Conservation (phyloP, 176 grass and related monocot species). For the Lolium rigidum region DNA sequence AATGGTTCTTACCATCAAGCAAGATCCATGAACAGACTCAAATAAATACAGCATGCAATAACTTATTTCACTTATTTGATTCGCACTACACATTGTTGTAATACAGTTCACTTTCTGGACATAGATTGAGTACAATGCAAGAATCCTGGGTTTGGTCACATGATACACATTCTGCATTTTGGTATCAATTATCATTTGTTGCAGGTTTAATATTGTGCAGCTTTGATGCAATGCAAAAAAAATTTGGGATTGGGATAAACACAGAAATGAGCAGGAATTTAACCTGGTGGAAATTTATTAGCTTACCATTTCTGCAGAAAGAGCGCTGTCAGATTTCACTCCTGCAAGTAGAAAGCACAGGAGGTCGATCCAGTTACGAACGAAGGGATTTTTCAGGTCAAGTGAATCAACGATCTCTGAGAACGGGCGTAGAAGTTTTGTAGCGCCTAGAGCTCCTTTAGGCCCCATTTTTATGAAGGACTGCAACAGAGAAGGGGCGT, state of each 20-base stretch:
- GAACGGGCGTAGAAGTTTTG: conserved; percentile 88
- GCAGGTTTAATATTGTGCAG: not conserved
- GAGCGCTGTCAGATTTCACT: conserved; percentile 87
- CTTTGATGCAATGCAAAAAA: not conserved
- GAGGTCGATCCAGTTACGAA: conserved; percentile 93
- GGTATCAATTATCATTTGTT: not conserved
- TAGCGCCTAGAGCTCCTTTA: conserved; percentile 77
- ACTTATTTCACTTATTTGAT: conserved; percentile 5
- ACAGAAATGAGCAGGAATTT: not conserved
- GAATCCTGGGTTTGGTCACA: conserved; percentile 1
- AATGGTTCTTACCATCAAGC: not conserved
- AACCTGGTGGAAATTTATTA: conserved; percentile 29
- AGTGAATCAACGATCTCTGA: conserved; percentile 85
- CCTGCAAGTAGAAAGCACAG: conserved; percentile 96
- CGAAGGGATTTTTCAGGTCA: conserved; percentile 77
- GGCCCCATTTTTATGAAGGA: conserved; percentile 97
- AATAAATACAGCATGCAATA: not conserved
- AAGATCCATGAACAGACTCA: conserved; percentile 15
- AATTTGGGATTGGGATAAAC: not conserved
- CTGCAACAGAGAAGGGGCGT: conserved; percentile 85
- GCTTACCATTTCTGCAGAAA: conserved; percentile 95
- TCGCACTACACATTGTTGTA: not conserved
- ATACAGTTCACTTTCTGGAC: not conserved
- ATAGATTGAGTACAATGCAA: not conserved
- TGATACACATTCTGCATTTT: not conserved